Evolutionary conservation across 2,329 filamentous ascomycete species (phyloP), one percentile per base, ranked within the genome.

Genomic region (Exserohilum rostratum): DNA sequence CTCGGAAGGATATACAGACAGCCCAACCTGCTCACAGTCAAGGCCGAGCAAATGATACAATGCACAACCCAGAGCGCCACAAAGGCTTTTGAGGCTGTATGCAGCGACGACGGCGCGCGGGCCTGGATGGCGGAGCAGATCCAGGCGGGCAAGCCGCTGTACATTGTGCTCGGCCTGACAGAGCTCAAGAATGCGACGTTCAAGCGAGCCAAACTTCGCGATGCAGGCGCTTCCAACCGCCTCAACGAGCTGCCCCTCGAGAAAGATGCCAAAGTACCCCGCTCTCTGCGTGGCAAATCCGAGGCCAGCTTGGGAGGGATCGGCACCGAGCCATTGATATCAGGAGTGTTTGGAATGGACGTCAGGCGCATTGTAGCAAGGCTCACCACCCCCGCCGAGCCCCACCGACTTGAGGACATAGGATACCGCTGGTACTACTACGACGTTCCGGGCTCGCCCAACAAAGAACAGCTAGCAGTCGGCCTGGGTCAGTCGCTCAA

Each of bases 21-120:
- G 62, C 71, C 72, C 9, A 72, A 75, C 29, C 61, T 75, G 43
- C 62, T 75, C 20, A 73, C 66, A 2, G 72, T 75, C 39, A 62
- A 55, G 35, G 71, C 71, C 2, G 71, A 75, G 60, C 71, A 75
- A 57, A 75, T 75, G 71, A 69, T 75, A 22, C 72, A 75, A 49
- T 69, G 72, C 15, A 69, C 65, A 2, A 70, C 62, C 50, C 68
- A 72, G 55, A 45, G 57, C 33, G 60, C 71, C 0, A 46, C 46
- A 10, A 55, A 57, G 34, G 71, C 69, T 6, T 73, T 75, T 54
- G 46, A 71, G 42, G 68, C 69, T 13, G 72, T 73, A 1, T 69
- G 66, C 60, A 62, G 65, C 50, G 72, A 75, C 54, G 61, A 67
- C 6, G 71, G 73, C 33, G 70, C 71, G 5, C 58, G 68, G 42